Evolutionary conservation across 2,329 filamentous ascomycete genomes (phyloP).

Genomic region (Aspergillus floridensis): DNA sequence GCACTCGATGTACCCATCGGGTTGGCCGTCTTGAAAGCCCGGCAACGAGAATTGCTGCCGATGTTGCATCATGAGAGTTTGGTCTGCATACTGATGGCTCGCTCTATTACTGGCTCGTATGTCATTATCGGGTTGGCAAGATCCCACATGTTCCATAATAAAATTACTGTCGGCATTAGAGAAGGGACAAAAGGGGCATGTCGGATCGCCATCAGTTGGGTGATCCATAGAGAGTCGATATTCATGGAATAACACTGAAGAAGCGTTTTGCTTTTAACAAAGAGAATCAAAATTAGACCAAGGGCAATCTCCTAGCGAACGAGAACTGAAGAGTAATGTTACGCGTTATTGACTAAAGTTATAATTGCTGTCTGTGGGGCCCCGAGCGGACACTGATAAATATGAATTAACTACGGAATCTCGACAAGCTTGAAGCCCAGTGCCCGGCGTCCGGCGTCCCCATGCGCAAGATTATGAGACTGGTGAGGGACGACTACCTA

Average conservation of each 20-base stretch:
- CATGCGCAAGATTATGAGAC: background rate
- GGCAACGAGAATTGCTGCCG: constrained; percentile 1
- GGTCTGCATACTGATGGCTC: background rate
- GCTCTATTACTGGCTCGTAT: constrained; percentile 24
- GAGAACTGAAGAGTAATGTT: background rate
- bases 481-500: background rate
- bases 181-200: constrained; percentile 49
- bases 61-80: background rate
- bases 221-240: constrained; percentile 18
- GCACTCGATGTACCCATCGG: constrained; percentile 51
- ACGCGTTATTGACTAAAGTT: background rate
- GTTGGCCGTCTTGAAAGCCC: constrained; percentile 8
- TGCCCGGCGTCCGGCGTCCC: background rate
- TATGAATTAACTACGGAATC: too few species aligned
- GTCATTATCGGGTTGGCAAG: constrained; percentile 43
- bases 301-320: background rate
- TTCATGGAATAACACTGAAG: background rate
- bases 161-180: constrained; percentile 39
- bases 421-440: too few species aligned
- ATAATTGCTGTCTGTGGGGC: background rate
- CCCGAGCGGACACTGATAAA: too few species aligned
- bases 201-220: constrained; percentile 15
- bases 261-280: background rate
- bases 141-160: constrained; percentile 46
- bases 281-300: background rate